Base-by-base conservation (phyloP, 176 grass and related monocot species). In the Cenchrus fungigraminus region DNA sequence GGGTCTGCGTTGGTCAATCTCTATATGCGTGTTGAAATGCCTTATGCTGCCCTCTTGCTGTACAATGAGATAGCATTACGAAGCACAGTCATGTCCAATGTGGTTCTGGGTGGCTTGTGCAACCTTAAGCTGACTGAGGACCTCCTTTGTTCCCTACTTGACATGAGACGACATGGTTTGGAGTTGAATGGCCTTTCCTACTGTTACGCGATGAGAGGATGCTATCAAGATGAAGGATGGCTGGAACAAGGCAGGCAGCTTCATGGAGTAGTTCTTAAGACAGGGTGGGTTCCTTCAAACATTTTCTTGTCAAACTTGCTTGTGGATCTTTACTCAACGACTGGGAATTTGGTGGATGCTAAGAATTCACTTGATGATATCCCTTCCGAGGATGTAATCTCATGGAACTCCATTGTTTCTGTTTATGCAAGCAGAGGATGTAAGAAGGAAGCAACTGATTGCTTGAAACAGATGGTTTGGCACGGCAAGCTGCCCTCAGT, bases 351-450 rank as follows among this genome's bases (percentile, higher is more conserved):
- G 28, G 51, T 68, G 51, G 86, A 75, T 54, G 62, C 61, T 47
- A 64, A 44, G 79, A 56, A 13, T 31, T 73, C 79, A 57, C 62
- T 87, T 15, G 52, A 58, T 76, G 51, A 55, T 52, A 82, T 87
- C 34, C 78, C 51, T 16, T 37, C 34, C 0, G 71, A 76, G 71
- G 86, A 87, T 57, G 51, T 82, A 25, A 87, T 87, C 50, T 58
- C 86, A 8, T 87, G 86, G 86, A 87, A 82, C 61, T 87, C 86
- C 16, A 69, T 82, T 42, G 71, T 87, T 64, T 74, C 79, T n/a
- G 71, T 77, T 52, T 82, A 65, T 37, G 60, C 79, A 37, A 73
- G n/a, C 22, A 74, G 67, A 57, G 61, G 78, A 7, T 37, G 20
- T 75, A 47, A 8, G 37, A 82, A 72, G 58, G 78, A 76, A 74